Evolutionary conservation across 495 filamentous ascomycete genomes (phyloP), one percentile per base, ranked within the genome.

Genomic region (Daldinia grandis): DNA sequence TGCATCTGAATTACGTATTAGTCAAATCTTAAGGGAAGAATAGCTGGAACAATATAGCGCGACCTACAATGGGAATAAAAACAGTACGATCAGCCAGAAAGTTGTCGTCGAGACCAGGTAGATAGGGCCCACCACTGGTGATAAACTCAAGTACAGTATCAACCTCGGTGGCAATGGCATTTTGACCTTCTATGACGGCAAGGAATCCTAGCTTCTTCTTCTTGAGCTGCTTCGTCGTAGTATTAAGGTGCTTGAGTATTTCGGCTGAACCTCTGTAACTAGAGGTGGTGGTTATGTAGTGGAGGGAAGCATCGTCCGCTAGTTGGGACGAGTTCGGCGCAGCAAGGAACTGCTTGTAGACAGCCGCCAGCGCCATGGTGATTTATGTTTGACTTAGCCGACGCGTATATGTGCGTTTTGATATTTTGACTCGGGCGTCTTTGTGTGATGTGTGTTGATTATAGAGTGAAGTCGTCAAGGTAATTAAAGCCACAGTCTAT

Each of bases 71-170:
- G 62, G 92, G 90, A 70, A 98, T 87, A 40, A 86, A 90, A 51
- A 92, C 92, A 69, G 87, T 87, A 67, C 90, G 90, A 78, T 98
- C 96, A 58, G 90, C 82, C 58, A 99, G 79, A 78, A 98, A 97
- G 81, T 97, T 97, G 83, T 98, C 94, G 66, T 98, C 95, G 54
- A 99, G 81, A 53, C 87, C 88, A 17, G 95, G 96, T 31, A 99
- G 87, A 81, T 94, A 99, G 49, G 91, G 86, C 42, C 94, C 96
- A 66, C 95, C 95, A 59, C 90, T 88, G 64, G 81, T 85, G 25
- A 90, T 63, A 76, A 99, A 97, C 75, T 96, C 92, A 17, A 99
- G 76, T 6, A 88, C 89, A 12, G 92, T 95, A 74, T 97, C 91
- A 68, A 93, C 81, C 77, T 97, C 94, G 31, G 92, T 75, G 47